Evolutionary conservation across 768 basidiomycete species (phyloP), one percentile per base, ranked within the genome.

Genomic region (Filobasidium wieringae): DNA sequence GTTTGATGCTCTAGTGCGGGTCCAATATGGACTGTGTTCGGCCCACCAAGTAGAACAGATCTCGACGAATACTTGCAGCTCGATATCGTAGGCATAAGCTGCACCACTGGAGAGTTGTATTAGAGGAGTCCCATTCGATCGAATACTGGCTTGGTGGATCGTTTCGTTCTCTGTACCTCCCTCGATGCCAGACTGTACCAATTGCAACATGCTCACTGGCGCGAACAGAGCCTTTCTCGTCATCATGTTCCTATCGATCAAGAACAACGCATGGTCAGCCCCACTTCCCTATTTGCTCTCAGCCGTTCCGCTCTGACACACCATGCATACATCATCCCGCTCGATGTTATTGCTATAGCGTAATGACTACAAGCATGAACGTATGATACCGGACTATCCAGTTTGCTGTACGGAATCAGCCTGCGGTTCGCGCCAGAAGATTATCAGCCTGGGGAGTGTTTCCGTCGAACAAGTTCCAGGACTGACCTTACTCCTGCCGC

Each of bases 21-120:
- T 30, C 50, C 56, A 52, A 7, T 60, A 29, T 9, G 63, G 52
- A 39, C 86, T 88, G 37, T 86, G 85, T 63, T 85, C 81, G 0
- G 84, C 77, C 84, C 86, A 92, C 88, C 90, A 93, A 0, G 80
- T 76, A 51, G 88, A 86, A 40, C 82, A 82, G 37, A 96, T 74
- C 64, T 84, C 84, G 51, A 82, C 78, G 84, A 88, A 96, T 4
- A 82, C 69, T 29, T 74, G 72, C 1, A 92, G 78, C 7, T 77
- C 72, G 1, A 80, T 53, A 63, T 93, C 88, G 71, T 87, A 96
- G 0, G 88, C 82, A 68, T 86, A 85, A 2, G 85, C 80, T 19
- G 82, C 73, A n/a, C 88, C 87, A 27, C 81, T 82, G 0, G 88
- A 86, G 45, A 86, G 81, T 37, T 82, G 78, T 52, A 96, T 75